Evolutionary conservation across 768 basidiomycete species (phyloP), one percentile per base, ranked within the genome.

Genomic region (Mycena chlorophos): DNA sequence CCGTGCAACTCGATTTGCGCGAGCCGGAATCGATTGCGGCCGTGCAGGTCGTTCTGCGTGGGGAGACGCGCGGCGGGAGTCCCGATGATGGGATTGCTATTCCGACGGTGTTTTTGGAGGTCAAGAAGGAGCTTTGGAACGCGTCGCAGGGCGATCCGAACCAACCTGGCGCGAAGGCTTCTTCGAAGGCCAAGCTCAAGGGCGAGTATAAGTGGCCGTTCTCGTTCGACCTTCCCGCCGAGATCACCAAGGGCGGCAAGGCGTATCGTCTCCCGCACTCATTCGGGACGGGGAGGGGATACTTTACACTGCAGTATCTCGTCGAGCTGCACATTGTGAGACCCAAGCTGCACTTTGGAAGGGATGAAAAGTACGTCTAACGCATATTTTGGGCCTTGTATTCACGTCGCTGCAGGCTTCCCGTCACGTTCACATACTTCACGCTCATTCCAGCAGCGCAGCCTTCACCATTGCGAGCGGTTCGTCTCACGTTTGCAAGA

Each of bases 141-240:
- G 6, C 30, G 14, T 6, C 5, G 14, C 12, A 29, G 19, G 48
- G 27, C 13, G 48, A 49, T 14, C n/a, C 48, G 6, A 49, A 19
- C 22, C 13, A 5, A 22, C 25, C 45, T 5, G 22, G 6, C 23
- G 27, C 6, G 12, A 26, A 20, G 45, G 45, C 5, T 13, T 27
- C 45, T 5, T 25, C 45, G 45, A 25, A 25, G 22, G 6, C 27
- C 17, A 14, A 29, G 10, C 48, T 49, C 28, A 29, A 49, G 23
- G 48, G 48, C 26, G 48, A 49, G 27, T 49, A 49, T 22, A 14
- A 14, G 13, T 49, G 48, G 48, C 48, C 48, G 17, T 49, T 49
- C 29, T 29, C 48, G 13, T 20, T 49, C 28, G 13, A 16, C 6
- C 27, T 49, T 16, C 48, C 48, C 12, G 48, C 26, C 5, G 30